These are phyloP conservation scores for Phytophthora cryptogea DNA, from an alignment of 352 stramenopile genomes.

Conservation along the genomic window DNA sequence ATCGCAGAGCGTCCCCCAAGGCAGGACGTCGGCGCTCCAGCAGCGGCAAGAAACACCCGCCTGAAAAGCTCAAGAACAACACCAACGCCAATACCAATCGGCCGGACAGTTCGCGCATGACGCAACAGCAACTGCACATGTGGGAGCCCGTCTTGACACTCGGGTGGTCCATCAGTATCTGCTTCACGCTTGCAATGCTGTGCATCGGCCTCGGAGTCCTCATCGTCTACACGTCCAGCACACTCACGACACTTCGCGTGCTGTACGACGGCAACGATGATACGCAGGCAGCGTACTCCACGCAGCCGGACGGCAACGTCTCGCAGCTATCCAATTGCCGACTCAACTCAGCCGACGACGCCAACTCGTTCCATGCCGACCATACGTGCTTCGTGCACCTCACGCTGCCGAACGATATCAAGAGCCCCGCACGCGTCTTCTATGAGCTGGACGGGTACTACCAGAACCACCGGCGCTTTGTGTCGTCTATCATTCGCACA, in stretches of 20 bases:
- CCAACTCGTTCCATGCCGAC: slow-evolving; percentile 73
- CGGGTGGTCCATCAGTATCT: slow-evolving; percentile 60
- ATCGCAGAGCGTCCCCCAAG: slow-evolving; percentile 7
- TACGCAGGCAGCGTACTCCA: slow-evolving; percentile 2
- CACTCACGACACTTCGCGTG: slow-evolving; percentile 61
- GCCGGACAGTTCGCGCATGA: slow-evolving; percentile 55
- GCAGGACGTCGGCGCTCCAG: slow-evolving; percentile 19
- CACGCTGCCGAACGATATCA: slow-evolving; percentile 54
- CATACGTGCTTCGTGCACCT: slow-evolving; percentile 76
- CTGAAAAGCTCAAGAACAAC: slow-evolving; percentile 9
- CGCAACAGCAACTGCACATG: slow-evolving; percentile 69
- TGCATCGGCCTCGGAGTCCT: slow-evolving; percentile 54
- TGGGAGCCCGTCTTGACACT: slow-evolving; percentile 82
- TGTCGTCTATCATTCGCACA: slow-evolving; percentile 65
- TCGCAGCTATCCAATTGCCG: slow-evolving; percentile 55
- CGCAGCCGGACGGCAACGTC: slow-evolving; percentile 45
- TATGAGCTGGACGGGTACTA: slow-evolving; percentile 72
- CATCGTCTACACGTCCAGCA: slow-evolving; percentile 52
- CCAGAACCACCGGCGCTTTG: slow-evolving; percentile 78
- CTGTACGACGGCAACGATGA: slow-evolving; percentile 56
- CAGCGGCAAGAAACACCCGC: slow-evolving; percentile 19
- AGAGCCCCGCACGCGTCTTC: slow-evolving; percentile 46
- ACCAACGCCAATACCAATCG: slow-evolving; percentile 42
- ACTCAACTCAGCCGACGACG: slow-evolving; percentile 36
- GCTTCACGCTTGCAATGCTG: slow-evolving; percentile 43